Evolutionary conservation across 2,329 filamentous ascomycete species (phyloP).

Genomic region (Aaosphaeria pasadenensis): DNA sequence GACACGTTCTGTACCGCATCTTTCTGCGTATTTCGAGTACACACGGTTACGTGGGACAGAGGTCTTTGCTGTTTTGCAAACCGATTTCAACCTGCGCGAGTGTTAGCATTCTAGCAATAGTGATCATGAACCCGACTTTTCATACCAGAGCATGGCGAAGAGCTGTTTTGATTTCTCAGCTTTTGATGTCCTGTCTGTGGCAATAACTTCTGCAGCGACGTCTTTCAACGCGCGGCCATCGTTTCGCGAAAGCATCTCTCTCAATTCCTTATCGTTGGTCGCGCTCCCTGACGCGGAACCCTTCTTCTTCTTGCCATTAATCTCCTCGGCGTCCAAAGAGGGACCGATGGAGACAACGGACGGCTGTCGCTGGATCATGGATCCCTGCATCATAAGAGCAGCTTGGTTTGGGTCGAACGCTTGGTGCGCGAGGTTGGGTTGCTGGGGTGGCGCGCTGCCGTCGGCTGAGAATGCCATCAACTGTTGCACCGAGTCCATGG

Average conservation of each 20-base stretch:
- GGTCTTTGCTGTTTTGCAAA: constrained; percentile 71
- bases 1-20: constrained; percentile 89
- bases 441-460: constrained; percentile 11
- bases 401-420: constrained; percentile 20
- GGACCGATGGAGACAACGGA: constrained; percentile 18
- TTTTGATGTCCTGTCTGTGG: constrained; percentile 75
- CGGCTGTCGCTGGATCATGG: constrained; percentile 21
- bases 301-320: constrained; percentile 52
- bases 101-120: constrained; percentile 19
- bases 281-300: constrained; percentile 65
- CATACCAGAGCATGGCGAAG: constrained; percentile 85
- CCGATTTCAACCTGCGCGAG: constrained; percentile 63
- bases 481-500: constrained; percentile 32
- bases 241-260: constrained; percentile 70
- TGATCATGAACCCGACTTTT: constrained; percentile 3
- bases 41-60: constrained; percentile 91
- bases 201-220: constrained; percentile 71
- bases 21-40: constrained; percentile 91
- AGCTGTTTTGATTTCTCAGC: constrained; percentile 81
- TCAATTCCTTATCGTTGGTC: constrained; percentile 78
- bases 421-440: constrained; percentile 19
- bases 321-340: constrained; percentile 10
- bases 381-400: constrained; percentile 23
- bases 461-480: constrained; percentile 23
- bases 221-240: constrained; percentile 66